Percentiles rank a stretch among this genome's conserved stretches.
Conservation (phyloP, 1,139 yeast species). For the Debaryomyces robertsiae region DNA sequence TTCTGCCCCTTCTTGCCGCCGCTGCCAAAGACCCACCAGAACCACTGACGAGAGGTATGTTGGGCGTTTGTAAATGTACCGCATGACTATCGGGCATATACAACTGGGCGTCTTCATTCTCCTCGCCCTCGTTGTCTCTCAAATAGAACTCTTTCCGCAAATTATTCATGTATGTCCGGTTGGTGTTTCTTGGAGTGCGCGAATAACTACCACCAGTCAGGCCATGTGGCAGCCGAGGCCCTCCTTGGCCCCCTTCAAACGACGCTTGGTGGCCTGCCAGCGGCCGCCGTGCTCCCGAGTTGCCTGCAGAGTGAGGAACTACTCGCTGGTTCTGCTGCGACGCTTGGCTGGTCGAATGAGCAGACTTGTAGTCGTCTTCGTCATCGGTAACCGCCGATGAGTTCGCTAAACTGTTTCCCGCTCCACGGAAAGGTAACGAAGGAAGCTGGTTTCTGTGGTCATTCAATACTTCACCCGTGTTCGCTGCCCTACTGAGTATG, state of each 20-base stretch:
- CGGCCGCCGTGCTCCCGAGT: not conserved
- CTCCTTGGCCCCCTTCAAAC: not conserved
- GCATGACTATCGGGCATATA: constrained; percentile 2
- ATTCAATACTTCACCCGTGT: constrained; percentile 52
- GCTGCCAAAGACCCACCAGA: constrained; percentile 9
- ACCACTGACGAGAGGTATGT: constrained; percentile 7
- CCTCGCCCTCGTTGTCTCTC: constrained; percentile 29
- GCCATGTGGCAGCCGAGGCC: too few species aligned
- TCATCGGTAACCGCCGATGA: constrained; percentile 16
- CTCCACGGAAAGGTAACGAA: constrained; percentile 35
- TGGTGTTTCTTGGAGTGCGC: constrained; percentile 8
- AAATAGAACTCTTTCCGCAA: constrained; percentile 28
- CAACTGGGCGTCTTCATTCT: constrained; percentile 21
- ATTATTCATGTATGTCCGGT: constrained; percentile 14
- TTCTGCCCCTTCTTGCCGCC: constrained; percentile 23
- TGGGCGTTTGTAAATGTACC: not conserved
- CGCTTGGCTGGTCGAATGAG: not conserved
- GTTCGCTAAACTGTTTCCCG: not conserved
- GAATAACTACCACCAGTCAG: not conserved
- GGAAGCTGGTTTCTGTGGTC: constrained; percentile 59
- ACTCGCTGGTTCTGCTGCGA: not conserved
- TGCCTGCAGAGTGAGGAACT: not conserved
- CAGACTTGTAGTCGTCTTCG: constrained; percentile 16
- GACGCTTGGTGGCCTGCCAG: not conserved
- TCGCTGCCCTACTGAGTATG: constrained; percentile 31